Evolutionary conservation across 1,284 basidiomycete genomes (phyloP), one percentile per base, ranked within the genome.

Genomic region (Malassezia sp.): DNA sequence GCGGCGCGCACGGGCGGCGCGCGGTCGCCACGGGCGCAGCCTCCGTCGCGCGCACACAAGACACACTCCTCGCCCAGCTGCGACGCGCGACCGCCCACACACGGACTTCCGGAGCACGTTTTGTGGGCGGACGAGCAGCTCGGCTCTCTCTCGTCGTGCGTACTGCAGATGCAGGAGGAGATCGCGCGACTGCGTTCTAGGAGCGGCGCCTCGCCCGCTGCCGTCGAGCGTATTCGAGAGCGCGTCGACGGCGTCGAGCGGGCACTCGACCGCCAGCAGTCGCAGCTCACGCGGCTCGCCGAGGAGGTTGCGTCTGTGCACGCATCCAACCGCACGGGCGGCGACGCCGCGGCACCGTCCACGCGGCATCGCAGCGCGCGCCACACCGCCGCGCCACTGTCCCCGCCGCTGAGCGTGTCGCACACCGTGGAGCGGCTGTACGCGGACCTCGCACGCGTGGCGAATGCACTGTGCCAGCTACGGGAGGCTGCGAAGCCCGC

Each of bases 51-150:
- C n/a, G n/a, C n/a, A n/a, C n/a, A n/a, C n/a, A n/a, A n/a, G n/a
- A n/a, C 34, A 22, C 30, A 24, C 15, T 29, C 40, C 21, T 7
- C 8, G 12, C 7, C 8, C 20, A 33, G 21, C 12, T 32, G 33
- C 24, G 22, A 18, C 10, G 32, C 30, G 9, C 30, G 23, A 10
- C 30, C 40, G 3, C n/a, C 32, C 6, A 17, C 38, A 9, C 39
- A 31, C n/a, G n/a, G n/a, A n/a, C 39, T 38, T 8, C 41, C 47
- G 2, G 32, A 42, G 5, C 8, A 33, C 17, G 24, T 49, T 29
- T 30, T 21, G 5, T 45, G 48, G 42, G 48, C 42, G 14, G 42
- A 50, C 29, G 30, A 38, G 20, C 48, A 50, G 24, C 42, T 50
- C 21, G 21, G 24, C 11, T 31, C 37, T 2, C 42, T 50, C 23